phyloP scores from a whole-genome alignment of 345 rosid species.

The Noccaea bulbosa region DNA sequence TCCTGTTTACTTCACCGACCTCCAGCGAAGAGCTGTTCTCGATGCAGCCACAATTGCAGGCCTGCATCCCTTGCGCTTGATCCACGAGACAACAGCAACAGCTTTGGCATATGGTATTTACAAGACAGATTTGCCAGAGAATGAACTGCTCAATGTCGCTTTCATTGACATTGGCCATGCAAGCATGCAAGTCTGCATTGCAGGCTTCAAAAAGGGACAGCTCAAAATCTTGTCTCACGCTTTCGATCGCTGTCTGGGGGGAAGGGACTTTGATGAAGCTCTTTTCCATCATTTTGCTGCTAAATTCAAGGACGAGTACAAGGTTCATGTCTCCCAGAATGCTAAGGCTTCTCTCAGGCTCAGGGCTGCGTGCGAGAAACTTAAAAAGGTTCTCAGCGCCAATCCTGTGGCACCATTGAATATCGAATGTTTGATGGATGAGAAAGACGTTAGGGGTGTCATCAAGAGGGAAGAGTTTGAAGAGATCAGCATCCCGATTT shows the following conservation, averaged over 20 bases:
- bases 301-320: conserved; percentile 82
- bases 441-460: conserved; percentile 87
- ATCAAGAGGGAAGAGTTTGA: conserved; percentile 95
- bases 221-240: conserved; percentile 77
- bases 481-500: conserved; percentile 70
- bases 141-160: conserved; percentile 82
- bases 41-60: conserved; percentile 98
- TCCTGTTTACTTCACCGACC: conserved; percentile 89
- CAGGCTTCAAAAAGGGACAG: conserved; percentile 86
- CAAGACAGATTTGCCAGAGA: conserved; percentile 93
- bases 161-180: conserved; percentile 93
- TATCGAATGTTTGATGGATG: conserved; percentile 96
- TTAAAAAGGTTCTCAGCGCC: conserved; percentile 95
- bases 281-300: conserved; percentile 80
- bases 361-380: conserved; percentile 84
- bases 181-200: conserved; percentile 96
- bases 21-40: conserved; percentile 89
- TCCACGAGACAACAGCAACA: conserved; percentile 94
- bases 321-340: conserved; percentile 84
- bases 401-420: conserved; percentile 88
- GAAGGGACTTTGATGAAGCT: conserved; percentile 94
- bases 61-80: conserved; percentile 78
- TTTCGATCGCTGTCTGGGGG: conserved; percentile 85
- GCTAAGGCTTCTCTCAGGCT: conserved; percentile 89
- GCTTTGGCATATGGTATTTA: conserved; percentile 97